phyloP scores from a whole-genome alignment of 257 asterid genomes.

The Nicotiana noctiflora region DNA sequence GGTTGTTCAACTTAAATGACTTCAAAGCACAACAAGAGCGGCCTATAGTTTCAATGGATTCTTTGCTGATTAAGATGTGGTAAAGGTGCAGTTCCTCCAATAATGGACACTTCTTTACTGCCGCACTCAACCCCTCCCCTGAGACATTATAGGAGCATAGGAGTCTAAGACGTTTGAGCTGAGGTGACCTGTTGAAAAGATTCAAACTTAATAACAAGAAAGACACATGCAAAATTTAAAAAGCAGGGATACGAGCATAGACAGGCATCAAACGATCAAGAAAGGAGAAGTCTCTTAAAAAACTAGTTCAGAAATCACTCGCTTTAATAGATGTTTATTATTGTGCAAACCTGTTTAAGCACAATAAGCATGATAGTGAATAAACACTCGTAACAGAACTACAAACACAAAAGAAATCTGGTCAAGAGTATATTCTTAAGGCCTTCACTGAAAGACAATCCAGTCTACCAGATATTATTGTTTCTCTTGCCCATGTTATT shows the following conservation, averaged over 20 bases:
- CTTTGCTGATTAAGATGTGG: background rate
- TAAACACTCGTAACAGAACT: background rate
- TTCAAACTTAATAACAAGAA: background rate
- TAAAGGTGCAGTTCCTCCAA: conserved; percentile 47
- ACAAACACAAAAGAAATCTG: background rate
- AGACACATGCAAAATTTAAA: background rate
- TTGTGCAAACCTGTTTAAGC: background rate
- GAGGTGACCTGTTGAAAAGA: conserved; percentile 28
- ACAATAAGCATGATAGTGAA: background rate
- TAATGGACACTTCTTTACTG: conserved; percentile 24
- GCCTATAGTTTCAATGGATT: conserved; percentile 27
- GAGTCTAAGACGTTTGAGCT: conserved; percentile 32
- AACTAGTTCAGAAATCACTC: background rate
- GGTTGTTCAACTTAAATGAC: conserved; percentile 22
- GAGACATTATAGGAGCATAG: conserved; percentile 13
- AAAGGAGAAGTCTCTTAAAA: background rate
- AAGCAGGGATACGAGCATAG: background rate
- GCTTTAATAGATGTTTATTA: background rate
- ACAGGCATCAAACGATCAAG: background rate
- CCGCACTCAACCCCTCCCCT: conserved; percentile 16
- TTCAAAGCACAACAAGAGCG: conserved; percentile 30
- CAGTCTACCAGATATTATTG: background rate
- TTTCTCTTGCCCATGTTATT: background rate
- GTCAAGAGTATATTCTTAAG: background rate
- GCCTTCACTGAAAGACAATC: background rate